Evolutionary conservation across 2,329 filamentous ascomycete genomes (phyloP).

Genomic region (Diaporthe citri): DNA sequence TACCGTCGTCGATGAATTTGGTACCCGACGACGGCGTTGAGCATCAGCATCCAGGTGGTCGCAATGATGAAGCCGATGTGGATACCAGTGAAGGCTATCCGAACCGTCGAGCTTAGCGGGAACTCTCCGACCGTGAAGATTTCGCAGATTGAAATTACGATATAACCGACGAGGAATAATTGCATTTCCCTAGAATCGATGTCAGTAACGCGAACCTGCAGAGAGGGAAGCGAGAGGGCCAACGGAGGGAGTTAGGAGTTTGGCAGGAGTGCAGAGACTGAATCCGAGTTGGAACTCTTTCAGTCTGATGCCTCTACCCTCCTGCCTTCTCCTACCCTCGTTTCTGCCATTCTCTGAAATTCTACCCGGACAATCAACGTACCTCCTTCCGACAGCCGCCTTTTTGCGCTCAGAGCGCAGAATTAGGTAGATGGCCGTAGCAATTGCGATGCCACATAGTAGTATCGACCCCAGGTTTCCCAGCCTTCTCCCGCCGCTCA

Average conservation of each 20-base stretch:
- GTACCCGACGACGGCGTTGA: slow-evolving; percentile 93
- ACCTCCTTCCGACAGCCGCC: slow-evolving; percentile 94
- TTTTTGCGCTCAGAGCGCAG: slow-evolving; percentile 88
- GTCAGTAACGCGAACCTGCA: neutral
- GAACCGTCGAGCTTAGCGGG: slow-evolving; percentile 77
- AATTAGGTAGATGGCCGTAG: slow-evolving; percentile 75
- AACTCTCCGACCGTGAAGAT: slow-evolving; percentile 96
- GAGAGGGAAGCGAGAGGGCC: neutral
- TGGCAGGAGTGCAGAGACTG: neutral
- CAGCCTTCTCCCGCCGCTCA: slow-evolving; percentile 75
- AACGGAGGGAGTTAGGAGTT: slow-evolving; percentile 3
- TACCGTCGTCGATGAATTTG: slow-evolving; percentile 94
- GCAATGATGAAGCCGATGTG: slow-evolving; percentile 92
- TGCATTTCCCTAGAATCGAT: slow-evolving; percentile 84
- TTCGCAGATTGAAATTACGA: slow-evolving; percentile 91
- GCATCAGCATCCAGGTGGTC: slow-evolving; percentile 88
- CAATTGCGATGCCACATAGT: slow-evolving; percentile 82
- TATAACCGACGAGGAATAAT: slow-evolving; percentile 87
- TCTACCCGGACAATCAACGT: slow-evolving; percentile 46
- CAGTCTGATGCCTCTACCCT: no score
- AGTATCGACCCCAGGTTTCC: slow-evolving; percentile 95
- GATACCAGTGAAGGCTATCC: slow-evolving; percentile 86
- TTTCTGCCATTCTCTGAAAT: neutral
- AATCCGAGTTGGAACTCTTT: neutral
- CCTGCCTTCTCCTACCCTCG: neutral